These are phyloP conservation scores for Dryadomyces quercivorus DNA, from an alignment of 2,329 filamentous ascomycete species.

Conservation along the genomic window DNA sequence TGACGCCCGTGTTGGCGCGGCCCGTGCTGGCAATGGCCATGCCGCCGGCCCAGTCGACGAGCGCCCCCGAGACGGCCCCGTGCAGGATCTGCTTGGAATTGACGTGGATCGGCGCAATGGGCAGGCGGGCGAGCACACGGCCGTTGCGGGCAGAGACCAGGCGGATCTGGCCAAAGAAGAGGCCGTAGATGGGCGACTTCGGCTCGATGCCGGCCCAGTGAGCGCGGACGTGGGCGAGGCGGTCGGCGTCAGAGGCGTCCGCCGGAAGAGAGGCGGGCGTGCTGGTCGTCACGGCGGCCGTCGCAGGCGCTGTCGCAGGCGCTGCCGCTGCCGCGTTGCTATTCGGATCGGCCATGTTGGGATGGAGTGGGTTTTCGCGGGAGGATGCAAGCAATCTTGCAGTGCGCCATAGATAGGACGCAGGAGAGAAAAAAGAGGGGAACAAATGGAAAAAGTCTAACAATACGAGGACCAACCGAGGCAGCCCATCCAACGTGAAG, in stretches of 20 bases:
- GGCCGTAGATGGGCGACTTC: conserved; percentile 40
- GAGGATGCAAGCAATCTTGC: too few species aligned
- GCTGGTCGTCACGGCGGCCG: background rate
- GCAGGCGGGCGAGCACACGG: conserved; percentile 33
- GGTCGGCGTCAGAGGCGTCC: conserved; percentile 1
- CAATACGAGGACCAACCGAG: too few species aligned
- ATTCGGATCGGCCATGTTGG: background rate
- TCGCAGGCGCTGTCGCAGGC: too few species aligned
- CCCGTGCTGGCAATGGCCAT: conserved; percentile 58
- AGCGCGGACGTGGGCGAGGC: conserved; percentile 16
- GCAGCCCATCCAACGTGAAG: too few species aligned
- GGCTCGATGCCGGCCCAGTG: conserved; percentile 25
- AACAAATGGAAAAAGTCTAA: too few species aligned
- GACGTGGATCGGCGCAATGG: conserved; percentile 43
- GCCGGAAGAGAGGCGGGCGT: background rate
- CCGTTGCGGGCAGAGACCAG: conserved; percentile 33
- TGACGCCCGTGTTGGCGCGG: conserved; percentile 51
- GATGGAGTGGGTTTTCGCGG: too few species aligned
- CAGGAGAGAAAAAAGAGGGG: too few species aligned
- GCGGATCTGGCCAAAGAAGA: conserved; percentile 33
- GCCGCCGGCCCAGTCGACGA: conserved; percentile 63
- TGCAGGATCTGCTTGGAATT: conserved; percentile 58
- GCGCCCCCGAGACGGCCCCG: conserved; percentile 57
- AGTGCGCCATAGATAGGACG: too few species aligned
- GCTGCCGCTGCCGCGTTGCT: too few species aligned